Evolutionary conservation across 352 stramenopile species (phyloP), one percentile per base, ranked within the genome.

Genomic region (Phytophthora sp.): DNA sequence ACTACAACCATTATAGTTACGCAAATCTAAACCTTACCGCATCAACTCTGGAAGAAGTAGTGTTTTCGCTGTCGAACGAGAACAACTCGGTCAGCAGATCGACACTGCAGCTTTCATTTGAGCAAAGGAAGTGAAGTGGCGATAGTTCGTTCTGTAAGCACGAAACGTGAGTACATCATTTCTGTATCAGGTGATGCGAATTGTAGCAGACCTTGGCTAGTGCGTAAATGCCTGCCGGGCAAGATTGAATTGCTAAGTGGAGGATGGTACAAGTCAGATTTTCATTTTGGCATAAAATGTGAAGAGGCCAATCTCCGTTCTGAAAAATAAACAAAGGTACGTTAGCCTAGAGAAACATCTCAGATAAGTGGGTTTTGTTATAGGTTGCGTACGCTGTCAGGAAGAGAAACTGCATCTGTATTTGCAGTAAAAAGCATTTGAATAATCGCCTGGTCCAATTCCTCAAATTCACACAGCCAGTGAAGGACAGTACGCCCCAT

Each of bases 241-340:
- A 58, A 1, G 50, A 55, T 24, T 72, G 38, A 20, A 92, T 49
- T 3, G 77, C 38, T 0, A 54, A 44, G 18, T 54, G 59, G 1
- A 92, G 37, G 43, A 79, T 54, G 8, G 78, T 60, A 1, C 55
- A 38, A 0, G 43, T 64, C 8, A 87, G 34, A 0, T 50, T 53
- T 5, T 50, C 46, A 35, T 87, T 91, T 18, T 81, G 69, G 30
- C 79, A 85, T 9, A 87, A 54, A 8, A 84, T 37, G 59, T 90
- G 77, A n/a, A 92, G 54, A 4, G 81, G 73, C 13, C 90, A 51
- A 9, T 91, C 79, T 1, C 64, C 53, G 28, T 88, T 79, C 77
- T 88, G 44, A 21, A 35, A 34, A 46, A 48, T 1, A 38, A 28
- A 42, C 27, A 20, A 60, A 69, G 4, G 66, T 5, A n/a, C n/a